Evolutionary conservation across 306 rosid genomes (phyloP).

Genomic region (Glycyrrhiza uralensis): DNA sequence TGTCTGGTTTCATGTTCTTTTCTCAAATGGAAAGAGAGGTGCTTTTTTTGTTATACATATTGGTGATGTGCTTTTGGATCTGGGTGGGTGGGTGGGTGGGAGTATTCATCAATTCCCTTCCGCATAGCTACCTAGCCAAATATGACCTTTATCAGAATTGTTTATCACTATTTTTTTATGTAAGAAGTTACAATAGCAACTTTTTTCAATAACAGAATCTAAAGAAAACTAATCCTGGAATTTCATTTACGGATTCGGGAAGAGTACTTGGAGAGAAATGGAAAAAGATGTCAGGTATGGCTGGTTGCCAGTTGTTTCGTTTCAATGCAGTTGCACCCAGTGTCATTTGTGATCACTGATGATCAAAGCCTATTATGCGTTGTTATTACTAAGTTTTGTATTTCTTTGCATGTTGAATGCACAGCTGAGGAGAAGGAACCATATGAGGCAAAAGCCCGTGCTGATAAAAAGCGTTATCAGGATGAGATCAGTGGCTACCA

Average conservation of each 20-base stretch:
- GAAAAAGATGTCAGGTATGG: conserved; percentile 95
- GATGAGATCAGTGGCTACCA: conserved; percentile 90
- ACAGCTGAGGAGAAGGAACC: conserved; percentile 55
- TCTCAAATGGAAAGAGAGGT: conserved; percentile 96
- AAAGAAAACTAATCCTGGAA: conserved; percentile 82
- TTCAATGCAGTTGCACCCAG: neutral
- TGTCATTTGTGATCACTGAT: neutral
- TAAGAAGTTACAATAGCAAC: neutral
- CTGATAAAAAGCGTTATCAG: conserved; percentile 82
- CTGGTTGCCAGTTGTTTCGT: conserved; percentile 5
- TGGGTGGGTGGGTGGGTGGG: neutral
- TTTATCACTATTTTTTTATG: neutral
- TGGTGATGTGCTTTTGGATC: neutral
- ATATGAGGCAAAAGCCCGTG: conserved; percentile 81
- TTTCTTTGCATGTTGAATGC: conserved; percentile 19
- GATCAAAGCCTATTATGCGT: neutral
- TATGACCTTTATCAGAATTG: neutral
- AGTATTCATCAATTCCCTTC: neutral
- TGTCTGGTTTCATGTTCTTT: conserved; percentile 98
- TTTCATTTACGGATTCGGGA: conserved; percentile 74
- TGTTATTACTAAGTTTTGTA: neutral
- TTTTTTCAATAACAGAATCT: conserved; percentile 55
- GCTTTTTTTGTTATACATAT: conserved; percentile 15
- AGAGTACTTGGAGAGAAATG: conserved; percentile 95
- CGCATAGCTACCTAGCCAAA: neutral